These are phyloP conservation scores for Alternaria hordeiaustralica DNA, from an alignment of 2,329 filamentous ascomycete species.

Conservation along the genomic window DNA sequence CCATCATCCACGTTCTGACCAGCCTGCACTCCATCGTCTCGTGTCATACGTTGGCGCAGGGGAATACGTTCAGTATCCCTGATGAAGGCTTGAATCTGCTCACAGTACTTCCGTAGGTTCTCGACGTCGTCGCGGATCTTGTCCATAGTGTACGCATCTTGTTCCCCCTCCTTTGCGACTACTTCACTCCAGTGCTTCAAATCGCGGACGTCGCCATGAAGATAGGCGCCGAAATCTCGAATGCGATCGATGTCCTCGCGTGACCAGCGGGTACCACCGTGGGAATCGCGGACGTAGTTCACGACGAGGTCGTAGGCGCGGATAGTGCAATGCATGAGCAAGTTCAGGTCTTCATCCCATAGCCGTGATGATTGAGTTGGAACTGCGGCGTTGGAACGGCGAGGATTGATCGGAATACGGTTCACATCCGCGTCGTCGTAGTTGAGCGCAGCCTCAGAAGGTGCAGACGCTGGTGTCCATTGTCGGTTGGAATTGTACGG, in stretches of 20 bases:
- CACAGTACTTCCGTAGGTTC: not conserved
- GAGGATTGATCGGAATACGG: not conserved
- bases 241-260: constrained; percentile 15
- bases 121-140: not conserved
- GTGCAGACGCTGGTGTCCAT: not conserved
- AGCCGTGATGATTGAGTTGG: constrained; percentile 3
- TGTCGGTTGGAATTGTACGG: not conserved
- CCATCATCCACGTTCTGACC: not conserved
- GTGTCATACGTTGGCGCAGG: not conserved
- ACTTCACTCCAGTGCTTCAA: constrained; percentile 9
- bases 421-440: not conserved
- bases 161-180: not conserved
- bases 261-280: constrained; percentile 27
- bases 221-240: constrained; percentile 11
- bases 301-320: constrained; percentile 29
- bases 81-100: not conserved
- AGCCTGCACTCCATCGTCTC: not conserved
- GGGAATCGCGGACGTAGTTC: constrained; percentile 19
- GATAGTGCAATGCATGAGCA: constrained; percentile 20
- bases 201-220: constrained; percentile 14
- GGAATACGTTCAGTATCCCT: not conserved
- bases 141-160: not conserved
- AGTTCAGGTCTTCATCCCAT: constrained; percentile 14
- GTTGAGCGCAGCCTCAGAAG: not conserved
- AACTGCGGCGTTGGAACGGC: not conserved